A percentile compares a stretch with the other conserved stretches of the same genome.
phyloP scores from a whole-genome alignment of 495 filamentous ascomycete species.

The Cercophora samala region DNA sequence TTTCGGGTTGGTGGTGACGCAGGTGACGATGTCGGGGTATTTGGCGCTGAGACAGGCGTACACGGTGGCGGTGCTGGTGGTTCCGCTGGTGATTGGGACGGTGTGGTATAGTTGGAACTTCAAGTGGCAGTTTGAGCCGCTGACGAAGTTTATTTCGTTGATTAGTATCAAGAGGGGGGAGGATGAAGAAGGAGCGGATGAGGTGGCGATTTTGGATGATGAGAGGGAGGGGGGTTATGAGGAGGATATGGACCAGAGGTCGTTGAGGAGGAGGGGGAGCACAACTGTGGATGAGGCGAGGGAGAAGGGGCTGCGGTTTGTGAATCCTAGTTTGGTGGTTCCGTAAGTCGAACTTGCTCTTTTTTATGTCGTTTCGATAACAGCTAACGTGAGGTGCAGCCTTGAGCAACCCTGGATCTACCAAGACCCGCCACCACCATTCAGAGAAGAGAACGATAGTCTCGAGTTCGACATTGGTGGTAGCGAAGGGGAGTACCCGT shows the following conservation, averaged over 20 bases:
- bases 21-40: constrained; percentile 85
- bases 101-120: constrained; percentile 84
- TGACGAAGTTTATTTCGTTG: constrained; percentile 89
- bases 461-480: constrained; percentile 12
- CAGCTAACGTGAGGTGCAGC: too few species aligned
- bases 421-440: constrained; percentile 44
- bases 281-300: constrained; percentile 62
- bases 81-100: constrained; percentile 72
- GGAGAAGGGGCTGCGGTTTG: constrained; percentile 62
- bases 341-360: constrained; percentile 53
- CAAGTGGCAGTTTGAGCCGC: constrained; percentile 68
- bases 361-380: too few species aligned
- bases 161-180: constrained; percentile 69
- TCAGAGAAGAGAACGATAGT: constrained; percentile 8
- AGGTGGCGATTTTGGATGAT: constrained; percentile 38
- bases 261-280: constrained; percentile 40
- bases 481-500: constrained; percentile 5
- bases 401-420: constrained; percentile 54
- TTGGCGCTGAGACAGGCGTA: constrained; percentile 72
- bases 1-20: constrained; percentile 79
- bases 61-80: constrained; percentile 63
- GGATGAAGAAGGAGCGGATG: constrained; percentile 35
- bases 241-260: constrained; percentile 29
- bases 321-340: constrained; percentile 69
- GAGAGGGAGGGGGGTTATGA: constrained; percentile 32